Evolutionary conservation across 2,329 filamentous ascomycete genomes (phyloP).

Genomic region (Pleomassaria siparia): DNA sequence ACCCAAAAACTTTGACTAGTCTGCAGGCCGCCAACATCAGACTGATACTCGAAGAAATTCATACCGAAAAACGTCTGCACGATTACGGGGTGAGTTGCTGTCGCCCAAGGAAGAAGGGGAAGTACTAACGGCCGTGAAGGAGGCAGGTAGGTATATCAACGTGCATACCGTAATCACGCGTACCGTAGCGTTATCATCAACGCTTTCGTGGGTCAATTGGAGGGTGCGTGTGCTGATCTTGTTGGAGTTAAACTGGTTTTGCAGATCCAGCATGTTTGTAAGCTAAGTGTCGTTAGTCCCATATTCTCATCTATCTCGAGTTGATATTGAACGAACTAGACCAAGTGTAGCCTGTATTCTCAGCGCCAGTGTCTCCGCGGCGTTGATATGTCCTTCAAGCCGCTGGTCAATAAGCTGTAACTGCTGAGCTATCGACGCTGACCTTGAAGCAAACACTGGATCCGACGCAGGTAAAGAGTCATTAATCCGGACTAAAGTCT

Average conservation of each 20-base stretch:
- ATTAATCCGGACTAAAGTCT: slow-evolving; percentile 2
- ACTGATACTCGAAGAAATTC: slow-evolving; percentile 15
- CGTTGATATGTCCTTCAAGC: slow-evolving; percentile 5
- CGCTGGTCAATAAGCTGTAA: slow-evolving; percentile 4
- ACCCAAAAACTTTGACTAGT: slow-evolving; percentile 13
- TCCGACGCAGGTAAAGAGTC: not conserved
- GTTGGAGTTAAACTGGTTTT: not conserved
- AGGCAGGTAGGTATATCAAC: slow-evolving; percentile 19
- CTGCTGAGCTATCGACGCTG: not conserved
- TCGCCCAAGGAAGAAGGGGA: not conserved
- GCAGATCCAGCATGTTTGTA: slow-evolving; percentile 7
- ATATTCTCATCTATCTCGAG: not conserved
- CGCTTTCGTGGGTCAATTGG: slow-evolving; percentile 8
- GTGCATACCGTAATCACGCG: slow-evolving; percentile 17
- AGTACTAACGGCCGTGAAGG: slow-evolving; percentile 13
- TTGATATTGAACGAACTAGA: slow-evolving; percentile 4
- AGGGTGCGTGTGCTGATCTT: slow-evolving; percentile 8
- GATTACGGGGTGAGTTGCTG: not conserved
- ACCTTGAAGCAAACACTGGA: not conserved
- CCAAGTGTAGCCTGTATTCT: slow-evolving; percentile 12
- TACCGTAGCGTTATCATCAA: slow-evolving; percentile 16
- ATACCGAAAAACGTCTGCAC: slow-evolving; percentile 13
- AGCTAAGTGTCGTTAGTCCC: slow-evolving; percentile 4
- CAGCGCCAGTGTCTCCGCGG: slow-evolving; percentile 6
- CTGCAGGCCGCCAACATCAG: not conserved